phyloP scores from a whole-genome alignment of 495 filamentous ascomycete genomes.

The Aspergillus asperescens region DNA sequence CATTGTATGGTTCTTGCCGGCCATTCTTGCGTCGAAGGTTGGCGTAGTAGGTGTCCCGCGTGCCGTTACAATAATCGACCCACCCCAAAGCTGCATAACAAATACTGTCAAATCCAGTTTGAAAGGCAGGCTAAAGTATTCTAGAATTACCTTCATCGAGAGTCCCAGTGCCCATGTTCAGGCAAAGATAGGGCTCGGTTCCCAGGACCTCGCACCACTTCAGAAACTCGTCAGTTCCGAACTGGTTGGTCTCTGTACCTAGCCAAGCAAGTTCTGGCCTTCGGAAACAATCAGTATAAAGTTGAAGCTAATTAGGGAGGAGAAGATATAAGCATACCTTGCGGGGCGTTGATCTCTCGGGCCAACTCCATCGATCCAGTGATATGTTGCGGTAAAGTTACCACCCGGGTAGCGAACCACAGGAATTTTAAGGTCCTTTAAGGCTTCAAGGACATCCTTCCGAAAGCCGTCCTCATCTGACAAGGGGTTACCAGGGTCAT shows the following conservation, averaged over 20 bases:
- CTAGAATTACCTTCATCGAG: conserved; percentile 56
- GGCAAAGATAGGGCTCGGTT: conserved; percentile 66
- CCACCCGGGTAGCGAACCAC: conserved; percentile 76
- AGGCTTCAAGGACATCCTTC: conserved; percentile 64
- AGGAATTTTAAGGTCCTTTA: conserved; percentile 65
- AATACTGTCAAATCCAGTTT: not conserved
- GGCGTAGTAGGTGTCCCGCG: conserved; percentile 68
- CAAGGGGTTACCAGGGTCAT: conserved; percentile 65
- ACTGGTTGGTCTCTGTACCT: conserved; percentile 67
- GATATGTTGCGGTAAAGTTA: conserved; percentile 77
- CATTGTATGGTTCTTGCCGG: conserved; percentile 64
- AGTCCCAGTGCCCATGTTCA: conserved; percentile 72
- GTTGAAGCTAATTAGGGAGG: not conserved
- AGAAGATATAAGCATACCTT: conserved; percentile 27
- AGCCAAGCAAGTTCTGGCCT: conserved; percentile 72
- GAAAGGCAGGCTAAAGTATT: not conserved
- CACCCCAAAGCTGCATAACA: conserved; percentile 55
- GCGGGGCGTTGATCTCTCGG: conserved; percentile 60
- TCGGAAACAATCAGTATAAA: conserved; percentile 1
- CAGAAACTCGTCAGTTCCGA: conserved; percentile 81
- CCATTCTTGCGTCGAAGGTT: conserved; percentile 70
- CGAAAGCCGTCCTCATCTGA: conserved; percentile 70
- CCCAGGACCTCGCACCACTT: conserved; percentile 65
- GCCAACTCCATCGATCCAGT: conserved; percentile 75
- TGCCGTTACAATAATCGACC: conserved; percentile 78